These are phyloP conservation scores for Pseudonectria buxi DNA, from an alignment of 2,329 filamentous ascomycete species.

Conservation along the genomic window DNA sequence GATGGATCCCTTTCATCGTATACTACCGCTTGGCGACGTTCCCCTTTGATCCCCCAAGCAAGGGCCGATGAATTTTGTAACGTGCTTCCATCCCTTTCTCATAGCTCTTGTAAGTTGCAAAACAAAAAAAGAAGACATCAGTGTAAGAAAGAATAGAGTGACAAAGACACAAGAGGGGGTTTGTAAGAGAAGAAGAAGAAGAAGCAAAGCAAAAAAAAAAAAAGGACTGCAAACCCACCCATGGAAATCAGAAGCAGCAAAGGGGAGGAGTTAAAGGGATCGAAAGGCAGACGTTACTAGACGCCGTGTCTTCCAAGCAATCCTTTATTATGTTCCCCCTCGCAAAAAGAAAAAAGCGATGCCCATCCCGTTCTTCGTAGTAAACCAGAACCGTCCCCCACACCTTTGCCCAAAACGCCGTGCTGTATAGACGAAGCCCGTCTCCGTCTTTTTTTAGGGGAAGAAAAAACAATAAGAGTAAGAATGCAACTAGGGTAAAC, in stretches of 20 bases:
- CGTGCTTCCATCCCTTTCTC: background rate
- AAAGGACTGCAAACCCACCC: background rate
- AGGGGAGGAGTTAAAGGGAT: too few species aligned
- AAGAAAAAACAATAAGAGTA: constrained; percentile 9
- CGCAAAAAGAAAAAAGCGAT: constrained; percentile 3
- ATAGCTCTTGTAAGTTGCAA: background rate
- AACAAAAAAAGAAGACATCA: background rate
- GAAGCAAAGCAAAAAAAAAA: constrained; percentile 2
- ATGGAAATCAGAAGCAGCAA: constrained; percentile 1
- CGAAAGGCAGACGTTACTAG: too few species aligned
- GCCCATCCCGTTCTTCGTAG: too few species aligned
- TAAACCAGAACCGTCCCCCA: too few species aligned
- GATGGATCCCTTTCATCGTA: too few species aligned
- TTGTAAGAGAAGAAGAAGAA: background rate
- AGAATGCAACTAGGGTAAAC: constrained; percentile 5
- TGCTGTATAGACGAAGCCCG: constrained; percentile 1
- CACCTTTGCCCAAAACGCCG: constrained; percentile 1
- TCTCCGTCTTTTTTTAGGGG: background rate
- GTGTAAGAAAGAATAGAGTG: constrained; percentile 1
- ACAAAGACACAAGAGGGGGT: background rate
- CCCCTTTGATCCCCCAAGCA: too few species aligned
- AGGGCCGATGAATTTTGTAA: too few species aligned
- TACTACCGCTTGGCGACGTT: too few species aligned
- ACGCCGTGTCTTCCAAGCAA: background rate
- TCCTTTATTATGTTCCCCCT: background rate